Conservation (phyloP, 1,284 basidiomycete genomes). For the Takashimella tepidaria region DNA sequence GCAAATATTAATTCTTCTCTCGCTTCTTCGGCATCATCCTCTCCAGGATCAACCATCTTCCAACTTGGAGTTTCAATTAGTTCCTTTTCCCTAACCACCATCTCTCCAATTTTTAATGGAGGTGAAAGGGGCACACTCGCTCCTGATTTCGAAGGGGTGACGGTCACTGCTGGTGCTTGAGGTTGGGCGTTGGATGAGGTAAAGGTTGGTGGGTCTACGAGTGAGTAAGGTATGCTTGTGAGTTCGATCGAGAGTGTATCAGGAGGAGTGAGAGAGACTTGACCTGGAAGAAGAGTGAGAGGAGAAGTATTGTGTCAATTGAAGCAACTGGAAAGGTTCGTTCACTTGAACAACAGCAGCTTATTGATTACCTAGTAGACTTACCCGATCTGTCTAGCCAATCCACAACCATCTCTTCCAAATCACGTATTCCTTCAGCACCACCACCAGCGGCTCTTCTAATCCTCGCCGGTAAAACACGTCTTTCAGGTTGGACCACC, state of each 20-base stretch:
- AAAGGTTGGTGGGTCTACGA: conserved; percentile 19
- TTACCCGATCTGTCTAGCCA: conserved; percentile 69
- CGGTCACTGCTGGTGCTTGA: conserved; percentile 11
- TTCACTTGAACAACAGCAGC: not conserved
- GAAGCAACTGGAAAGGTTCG: conserved; percentile 4
- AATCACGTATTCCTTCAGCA: conserved; percentile 54
- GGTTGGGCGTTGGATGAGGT: conserved; percentile 3
- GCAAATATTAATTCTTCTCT: conserved; percentile 26
- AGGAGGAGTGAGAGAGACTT: conserved; percentile 65
- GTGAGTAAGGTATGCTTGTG: conserved; percentile 53
- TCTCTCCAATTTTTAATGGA: not conserved
- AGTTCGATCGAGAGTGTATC: conserved; percentile 60
- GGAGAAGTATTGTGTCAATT: conserved; percentile 9
- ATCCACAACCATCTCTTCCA: conserved; percentile 77
- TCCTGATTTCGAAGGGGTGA: conserved; percentile 15
- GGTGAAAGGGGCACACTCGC: not conserved
- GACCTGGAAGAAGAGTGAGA: conserved; percentile 51
- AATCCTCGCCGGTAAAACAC: conserved; percentile 71
- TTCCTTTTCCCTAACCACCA: conserved; percentile 3
- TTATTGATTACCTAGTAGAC: conserved; percentile 39
- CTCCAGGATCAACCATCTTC: conserved; percentile 32
- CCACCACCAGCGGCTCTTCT: conserved; percentile 67
- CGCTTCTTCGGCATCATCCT: conserved; percentile 43
- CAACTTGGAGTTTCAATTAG: conserved; percentile 41
- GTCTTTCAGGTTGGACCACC: conserved; percentile 52